Conservation (phyloP, 768 basidiomycete genomes). For the Suillus americanus region DNA sequence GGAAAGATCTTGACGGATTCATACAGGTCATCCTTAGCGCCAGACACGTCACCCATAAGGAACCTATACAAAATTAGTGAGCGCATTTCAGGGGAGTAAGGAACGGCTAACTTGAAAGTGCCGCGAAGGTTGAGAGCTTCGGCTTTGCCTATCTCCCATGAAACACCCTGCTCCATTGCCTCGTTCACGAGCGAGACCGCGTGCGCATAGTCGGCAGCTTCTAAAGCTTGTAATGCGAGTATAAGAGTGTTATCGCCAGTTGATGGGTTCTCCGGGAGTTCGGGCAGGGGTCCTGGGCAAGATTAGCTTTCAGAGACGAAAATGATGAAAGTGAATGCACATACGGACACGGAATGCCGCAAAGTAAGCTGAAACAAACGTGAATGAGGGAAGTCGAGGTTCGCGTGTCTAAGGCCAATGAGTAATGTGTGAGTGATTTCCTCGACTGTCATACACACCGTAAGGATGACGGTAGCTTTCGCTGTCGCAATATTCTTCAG, state of each 20-base stretch:
- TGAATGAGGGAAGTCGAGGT: constrained; percentile 81
- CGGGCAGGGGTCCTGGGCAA: constrained; percentile 58
- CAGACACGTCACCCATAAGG: constrained; percentile 78
- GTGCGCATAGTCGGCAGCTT: constrained; percentile 82
- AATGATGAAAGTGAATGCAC: constrained; percentile 26
- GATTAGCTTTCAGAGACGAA: neutral
- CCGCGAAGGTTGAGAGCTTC: constrained; percentile 92
- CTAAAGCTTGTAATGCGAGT: constrained; percentile 80
- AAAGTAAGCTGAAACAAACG: constrained; percentile 94
- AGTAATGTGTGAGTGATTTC: neutral
- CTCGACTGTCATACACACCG: constrained; percentile 39
- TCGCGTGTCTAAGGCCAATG: constrained; percentile 51
- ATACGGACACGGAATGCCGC: constrained; percentile 90
- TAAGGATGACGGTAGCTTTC: constrained; percentile 71
- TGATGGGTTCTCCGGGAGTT: constrained; percentile 70
- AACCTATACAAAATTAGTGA: constrained; percentile 52
- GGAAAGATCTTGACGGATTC: constrained; percentile 69
- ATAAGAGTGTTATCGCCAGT: constrained; percentile 83
- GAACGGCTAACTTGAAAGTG: constrained; percentile 80
- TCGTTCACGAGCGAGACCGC: constrained; percentile 80
- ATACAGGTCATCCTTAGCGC: constrained; percentile 82
- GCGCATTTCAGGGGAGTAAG: neutral
- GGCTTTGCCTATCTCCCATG: constrained; percentile 70
- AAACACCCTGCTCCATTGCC: constrained; percentile 83
- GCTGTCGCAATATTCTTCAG: constrained; percentile 76